A percentile compares a stretch with the other conserved stretches of the same genome.
These are phyloP conservation scores for Paraphoma sp. DNA, from an alignment of 2,329 filamentous ascomycete genomes.

Conservation along the genomic window DNA sequence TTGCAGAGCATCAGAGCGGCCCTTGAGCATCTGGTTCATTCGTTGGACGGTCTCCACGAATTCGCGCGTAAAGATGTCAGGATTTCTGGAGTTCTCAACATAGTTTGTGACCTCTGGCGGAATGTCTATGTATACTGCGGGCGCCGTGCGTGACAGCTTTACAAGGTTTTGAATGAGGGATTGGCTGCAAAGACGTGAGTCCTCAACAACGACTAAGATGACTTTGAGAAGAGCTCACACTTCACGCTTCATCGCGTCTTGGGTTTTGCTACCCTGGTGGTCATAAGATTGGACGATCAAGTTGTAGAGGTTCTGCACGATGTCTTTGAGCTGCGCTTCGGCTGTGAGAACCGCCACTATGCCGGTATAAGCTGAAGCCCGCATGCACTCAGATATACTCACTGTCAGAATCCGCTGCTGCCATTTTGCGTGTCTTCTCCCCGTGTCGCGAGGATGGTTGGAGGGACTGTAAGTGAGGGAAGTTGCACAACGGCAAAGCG, in stretches of 20 bases:
- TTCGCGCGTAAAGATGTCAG: slow-evolving; percentile 71
- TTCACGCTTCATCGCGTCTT: slow-evolving; percentile 64
- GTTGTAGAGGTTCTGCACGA: slow-evolving; percentile 68
- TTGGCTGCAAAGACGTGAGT: slow-evolving; percentile 42
- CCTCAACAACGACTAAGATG: too few species aligned
- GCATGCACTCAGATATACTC: not conserved
- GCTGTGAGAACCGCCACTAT: slow-evolving; percentile 27
- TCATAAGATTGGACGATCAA: slow-evolving; percentile 65
- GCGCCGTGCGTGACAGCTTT: slow-evolving; percentile 58
- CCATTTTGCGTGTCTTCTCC: slow-evolving; percentile 5
- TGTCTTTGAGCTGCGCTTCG: slow-evolving; percentile 63
- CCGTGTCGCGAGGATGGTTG: not conserved
- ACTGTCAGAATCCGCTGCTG: slow-evolving; percentile 12
- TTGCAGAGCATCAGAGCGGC: slow-evolving; percentile 65
- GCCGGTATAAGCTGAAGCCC: slow-evolving; percentile 1
- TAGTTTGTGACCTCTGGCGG: slow-evolving; percentile 69
- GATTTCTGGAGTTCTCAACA: slow-evolving; percentile 68
- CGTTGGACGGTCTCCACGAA: slow-evolving; percentile 69
- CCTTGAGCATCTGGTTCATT: slow-evolving; percentile 68
- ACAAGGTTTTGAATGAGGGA: slow-evolving; percentile 62
- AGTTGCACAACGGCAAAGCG: not conserved
- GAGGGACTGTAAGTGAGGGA: slow-evolving; percentile 1
- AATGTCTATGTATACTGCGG: slow-evolving; percentile 59
- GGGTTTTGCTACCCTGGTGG: slow-evolving; percentile 63
- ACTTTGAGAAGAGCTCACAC: slow-evolving; percentile 51